phyloP scores from a whole-genome alignment of 371 early-diverging fungal genomes.

The Syncephalastrum monosporum region DNA sequence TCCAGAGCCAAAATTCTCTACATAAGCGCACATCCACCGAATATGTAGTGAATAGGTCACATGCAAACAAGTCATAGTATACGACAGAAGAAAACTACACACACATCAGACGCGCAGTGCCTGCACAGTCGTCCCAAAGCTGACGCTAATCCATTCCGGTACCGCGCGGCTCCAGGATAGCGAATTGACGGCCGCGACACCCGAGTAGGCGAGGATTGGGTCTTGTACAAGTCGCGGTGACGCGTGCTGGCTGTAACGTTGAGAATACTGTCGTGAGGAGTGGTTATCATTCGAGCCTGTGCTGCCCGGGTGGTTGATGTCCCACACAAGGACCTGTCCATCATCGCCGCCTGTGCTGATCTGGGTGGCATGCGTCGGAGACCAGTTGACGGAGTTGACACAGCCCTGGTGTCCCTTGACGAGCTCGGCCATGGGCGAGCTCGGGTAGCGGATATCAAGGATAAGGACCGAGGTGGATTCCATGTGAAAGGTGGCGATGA shows the following conservation, averaged over 20 bases:
- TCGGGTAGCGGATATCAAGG: conserved; percentile 87
- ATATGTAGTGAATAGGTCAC: too few relatives aligned
- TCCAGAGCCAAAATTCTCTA: too few relatives aligned
- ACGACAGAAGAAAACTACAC: too few relatives aligned
- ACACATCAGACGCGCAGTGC: conserved; percentile 48
- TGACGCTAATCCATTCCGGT: conserved; percentile 79
- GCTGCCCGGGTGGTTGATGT: conserved; percentile 37
- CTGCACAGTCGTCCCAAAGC: conserved; percentile 65
- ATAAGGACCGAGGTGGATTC: conserved; percentile 73
- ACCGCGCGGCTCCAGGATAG: conserved; percentile 68
- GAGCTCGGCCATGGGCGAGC: conserved; percentile 77
- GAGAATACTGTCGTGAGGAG: conserved; percentile 34
- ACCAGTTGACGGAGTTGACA: conserved; percentile 74
- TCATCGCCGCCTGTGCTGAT: conserved; percentile 75
- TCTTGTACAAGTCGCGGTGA: conserved; percentile 48
- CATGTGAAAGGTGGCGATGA: conserved; percentile 83
- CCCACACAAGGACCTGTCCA: conserved; percentile 74
- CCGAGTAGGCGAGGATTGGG: conserved; percentile 70
- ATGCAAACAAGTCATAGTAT: too few relatives aligned
- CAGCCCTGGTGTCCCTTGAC: conserved; percentile 63
- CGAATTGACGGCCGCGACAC: conserved; percentile 70
- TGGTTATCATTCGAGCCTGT: conserved; percentile 9
- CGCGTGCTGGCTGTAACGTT: conserved; percentile 18
- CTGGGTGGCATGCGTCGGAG: conserved; percentile 63
- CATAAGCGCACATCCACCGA: too few relatives aligned